Evolutionary conservation across 129 eudicot genomes (phyloP).

Genomic region (Escallonia rubra): DNA sequence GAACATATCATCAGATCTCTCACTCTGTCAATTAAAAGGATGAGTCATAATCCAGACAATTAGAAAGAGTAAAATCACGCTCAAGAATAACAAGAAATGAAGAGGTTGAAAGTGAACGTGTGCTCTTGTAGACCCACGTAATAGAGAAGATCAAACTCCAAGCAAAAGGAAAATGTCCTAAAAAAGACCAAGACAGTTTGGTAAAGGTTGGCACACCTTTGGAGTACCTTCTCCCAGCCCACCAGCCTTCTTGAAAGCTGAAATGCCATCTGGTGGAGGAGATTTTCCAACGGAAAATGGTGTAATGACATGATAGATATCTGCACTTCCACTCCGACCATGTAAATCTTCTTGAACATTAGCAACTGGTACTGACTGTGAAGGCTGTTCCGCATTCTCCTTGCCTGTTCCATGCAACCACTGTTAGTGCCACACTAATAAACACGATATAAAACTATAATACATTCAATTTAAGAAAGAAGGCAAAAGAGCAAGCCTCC

Average conservation of each 20-base stretch:
- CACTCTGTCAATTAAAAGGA: constrained; percentile 47
- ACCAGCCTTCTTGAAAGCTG: constrained; percentile 39
- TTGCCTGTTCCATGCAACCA: constrained; percentile 22
- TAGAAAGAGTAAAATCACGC: neutral
- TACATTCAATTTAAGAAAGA: neutral
- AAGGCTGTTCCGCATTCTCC: constrained; percentile 31
- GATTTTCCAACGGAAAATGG: constrained; percentile 64
- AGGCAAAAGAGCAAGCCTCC: too few species aligned
- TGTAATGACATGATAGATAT: constrained; percentile 36
- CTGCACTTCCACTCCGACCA: constrained; percentile 34
- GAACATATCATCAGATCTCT: constrained; percentile 79
- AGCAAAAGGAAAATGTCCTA: neutral
- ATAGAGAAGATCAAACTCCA: neutral
- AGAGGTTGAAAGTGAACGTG: neutral
- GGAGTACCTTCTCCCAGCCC: constrained; percentile 95
- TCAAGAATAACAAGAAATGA: neutral
- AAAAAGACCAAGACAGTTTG: neutral
- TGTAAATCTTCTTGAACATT: constrained; percentile 29
- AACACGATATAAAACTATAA: neutral
- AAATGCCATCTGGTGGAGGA: constrained; percentile 45
- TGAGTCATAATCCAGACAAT: neutral
- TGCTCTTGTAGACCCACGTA: neutral
- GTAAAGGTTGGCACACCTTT: constrained; percentile 44
- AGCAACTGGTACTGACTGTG: constrained; percentile 27
- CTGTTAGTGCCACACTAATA: constrained; percentile 1